Base-by-base conservation (phyloP, 768 basidiomycete genomes). In the Amanita molliuscula region DNA sequence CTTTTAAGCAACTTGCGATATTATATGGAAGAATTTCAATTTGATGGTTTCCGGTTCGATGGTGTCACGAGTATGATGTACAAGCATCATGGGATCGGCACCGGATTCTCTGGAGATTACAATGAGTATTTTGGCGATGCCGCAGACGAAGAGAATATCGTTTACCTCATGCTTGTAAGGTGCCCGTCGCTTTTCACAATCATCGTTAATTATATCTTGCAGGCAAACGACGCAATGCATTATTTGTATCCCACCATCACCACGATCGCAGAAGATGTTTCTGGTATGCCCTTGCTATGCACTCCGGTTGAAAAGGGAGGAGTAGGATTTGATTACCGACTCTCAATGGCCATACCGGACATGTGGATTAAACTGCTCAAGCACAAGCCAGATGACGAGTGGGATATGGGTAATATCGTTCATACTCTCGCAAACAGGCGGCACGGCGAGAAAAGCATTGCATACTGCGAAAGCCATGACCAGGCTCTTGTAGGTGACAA, bases 21-120 rank as follows among this genome's bases (percentile, higher is more conserved):
- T 74, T 99, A 84, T 73, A 80, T 98, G 67, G 95, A 99, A 52
- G 88, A 90, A 61, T 99, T 88, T 67, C 78, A 78, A 57, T 97
- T 99, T 63, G 96, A 98, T 59, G 96, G 96, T 9, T 99, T 97
- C 79, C 74, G 96, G 37, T 99, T 99, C 62, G 96, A 99, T 57
- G 96, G 96, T 23, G 96, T 99, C 43, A 99, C 96, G 3, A 94
- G 91, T 61, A 98, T 98, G 95, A 94, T 99, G 91, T 99, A 97
- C 68, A 70, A 79, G 46, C 96, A 99, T 62, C 96, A 98, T 65
- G 96, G 96, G 8, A 98, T 98, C 58, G 95, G 95, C 13, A 79
- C 93, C 6, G 96, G 95, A 15, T 99, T 99, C 70, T 95, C 92
- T 36, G 94, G 95, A 23, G 94, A 90, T 10, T 99, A 99, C 67